phyloP scores from a whole-genome alignment of 2,329 filamentous ascomycete genomes.

The Penicillium palitans region DNA sequence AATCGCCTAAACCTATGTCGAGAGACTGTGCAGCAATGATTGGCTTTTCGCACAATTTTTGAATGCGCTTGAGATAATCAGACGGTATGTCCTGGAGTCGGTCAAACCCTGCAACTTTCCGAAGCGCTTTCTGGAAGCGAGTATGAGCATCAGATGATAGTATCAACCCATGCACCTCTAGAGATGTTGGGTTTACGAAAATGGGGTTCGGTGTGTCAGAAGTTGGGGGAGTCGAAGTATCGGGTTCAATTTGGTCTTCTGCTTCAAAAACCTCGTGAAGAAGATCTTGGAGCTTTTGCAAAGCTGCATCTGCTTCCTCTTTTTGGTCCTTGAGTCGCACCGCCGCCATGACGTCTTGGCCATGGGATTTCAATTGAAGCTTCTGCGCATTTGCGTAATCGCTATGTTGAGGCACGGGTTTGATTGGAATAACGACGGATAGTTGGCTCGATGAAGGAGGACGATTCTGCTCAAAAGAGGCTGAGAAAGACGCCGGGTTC shows the following conservation, averaged over 20 bases:
- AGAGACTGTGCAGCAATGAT: slow-evolving; percentile 67
- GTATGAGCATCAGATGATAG: slow-evolving; percentile 68
- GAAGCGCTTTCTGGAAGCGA: slow-evolving; percentile 70
- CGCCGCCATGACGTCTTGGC: slow-evolving; percentile 58
- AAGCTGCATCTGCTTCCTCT: slow-evolving; percentile 73
- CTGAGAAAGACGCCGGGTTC: slow-evolving; percentile 45
- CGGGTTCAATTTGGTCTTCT: slow-evolving; percentile 67
- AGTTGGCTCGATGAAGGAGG: slow-evolving; percentile 36
- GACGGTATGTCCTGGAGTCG: slow-evolving; percentile 71
- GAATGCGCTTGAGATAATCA: slow-evolving; percentile 71
- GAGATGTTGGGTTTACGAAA: slow-evolving; percentile 44
- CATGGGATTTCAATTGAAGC: slow-evolving; percentile 57
- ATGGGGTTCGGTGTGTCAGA: slow-evolving; percentile 52
- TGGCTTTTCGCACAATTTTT: slow-evolving; percentile 75
- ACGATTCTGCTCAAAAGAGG: slow-evolving; percentile 27
- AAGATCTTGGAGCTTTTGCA: slow-evolving; percentile 68
- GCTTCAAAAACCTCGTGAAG: slow-evolving; percentile 73
- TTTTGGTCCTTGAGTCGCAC: slow-evolving; percentile 71
- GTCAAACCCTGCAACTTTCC: slow-evolving; percentile 68
- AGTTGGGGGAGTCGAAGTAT: slow-evolving; percentile 46
- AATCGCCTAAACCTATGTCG: slow-evolving; percentile 68
- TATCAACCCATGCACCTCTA: slow-evolving; percentile 44
- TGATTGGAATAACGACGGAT: slow-evolving; percentile 51
- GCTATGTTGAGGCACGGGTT: slow-evolving; percentile 42
- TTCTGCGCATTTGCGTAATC: slow-evolving; percentile 36